phyloP scores from a whole-genome alignment of 2,329 filamentous ascomycete genomes.

The Fusarium avenaceum region DNA sequence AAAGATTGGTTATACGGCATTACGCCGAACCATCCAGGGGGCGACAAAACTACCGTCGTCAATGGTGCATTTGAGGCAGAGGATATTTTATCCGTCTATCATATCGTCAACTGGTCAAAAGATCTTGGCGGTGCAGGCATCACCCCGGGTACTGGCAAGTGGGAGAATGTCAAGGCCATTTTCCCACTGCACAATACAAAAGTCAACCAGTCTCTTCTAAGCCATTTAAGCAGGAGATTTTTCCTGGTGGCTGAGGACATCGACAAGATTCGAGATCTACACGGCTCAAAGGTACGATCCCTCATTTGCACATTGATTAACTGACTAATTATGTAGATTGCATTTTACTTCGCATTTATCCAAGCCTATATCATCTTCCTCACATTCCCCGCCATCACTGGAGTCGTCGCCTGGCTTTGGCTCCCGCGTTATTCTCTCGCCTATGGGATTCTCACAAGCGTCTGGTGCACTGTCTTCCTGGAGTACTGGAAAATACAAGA shows the following conservation, averaged over 20 bases:
- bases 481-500: conserved; percentile 87
- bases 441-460: conserved; percentile 74
- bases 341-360: conserved; percentile 87
- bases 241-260: conserved; percentile 65
- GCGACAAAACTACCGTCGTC: conserved; percentile 66
- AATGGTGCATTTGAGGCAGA: conserved; percentile 71
- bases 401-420: conserved; percentile 76
- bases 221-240: conserved; percentile 67
- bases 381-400: conserved; percentile 76
- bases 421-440: conserved; percentile 77
- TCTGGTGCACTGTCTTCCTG: conserved; percentile 81
- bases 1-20: conserved; percentile 83
- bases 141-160: conserved; percentile 68
- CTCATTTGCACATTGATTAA: fast-evolving
- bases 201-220: conserved; percentile 68
- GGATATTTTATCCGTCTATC: conserved; percentile 77
- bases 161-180: conserved; percentile 71
- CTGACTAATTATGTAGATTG: conserved; percentile 61
- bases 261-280: conserved; percentile 71
- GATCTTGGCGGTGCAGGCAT: conserved; percentile 73
- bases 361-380: conserved; percentile 81
- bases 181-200: conserved; percentile 73
- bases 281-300: conserved; percentile 67
- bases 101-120: conserved; percentile 72
- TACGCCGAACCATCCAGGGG: conserved; percentile 71